Percentiles rank a stretch among this genome's conserved stretches.
Conservation (phyloP, 306 rosid genomes). For the Gillenia trifoliata region DNA sequence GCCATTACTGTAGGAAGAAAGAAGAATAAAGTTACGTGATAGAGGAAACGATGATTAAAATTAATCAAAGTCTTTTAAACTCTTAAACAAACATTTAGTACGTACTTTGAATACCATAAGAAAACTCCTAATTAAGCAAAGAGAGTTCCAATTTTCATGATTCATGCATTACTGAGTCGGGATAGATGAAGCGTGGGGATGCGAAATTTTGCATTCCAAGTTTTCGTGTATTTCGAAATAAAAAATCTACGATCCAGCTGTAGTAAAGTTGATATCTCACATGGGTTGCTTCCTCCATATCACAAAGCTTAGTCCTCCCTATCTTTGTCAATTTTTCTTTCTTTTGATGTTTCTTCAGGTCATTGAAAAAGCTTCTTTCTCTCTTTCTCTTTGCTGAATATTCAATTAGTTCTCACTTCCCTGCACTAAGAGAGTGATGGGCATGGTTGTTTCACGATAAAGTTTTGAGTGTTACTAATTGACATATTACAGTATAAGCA, state of each 20-base stretch:
- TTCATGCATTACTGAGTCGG: too few species aligned
- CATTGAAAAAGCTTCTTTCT: neutral
- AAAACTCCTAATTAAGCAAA: slow-evolving; percentile 35
- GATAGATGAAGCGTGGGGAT: slow-evolving; percentile 59
- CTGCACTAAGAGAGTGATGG: neutral
- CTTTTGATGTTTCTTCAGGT: slow-evolving; percentile 10
- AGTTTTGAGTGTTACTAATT: neutral
- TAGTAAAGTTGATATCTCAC: slow-evolving; percentile 35
- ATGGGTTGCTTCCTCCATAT: slow-evolving; percentile 26
- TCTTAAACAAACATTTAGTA: slow-evolving; percentile 7
- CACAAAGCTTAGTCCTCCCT: slow-evolving; percentile 4
- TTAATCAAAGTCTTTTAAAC: neutral
- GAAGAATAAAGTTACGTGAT: neutral
- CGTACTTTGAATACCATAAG: neutral
- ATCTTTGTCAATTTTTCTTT: slow-evolving; percentile 12
- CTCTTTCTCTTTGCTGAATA: neutral
- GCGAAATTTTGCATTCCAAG: slow-evolving; percentile 20
- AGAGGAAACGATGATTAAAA: neutral
- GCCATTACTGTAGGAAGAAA: neutral
- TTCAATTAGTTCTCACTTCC: neutral
- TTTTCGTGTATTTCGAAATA: slow-evolving; percentile 21
- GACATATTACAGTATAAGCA: too few species aligned
- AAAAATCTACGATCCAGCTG: slow-evolving; percentile 14
- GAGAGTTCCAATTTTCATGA: slow-evolving; percentile 7
- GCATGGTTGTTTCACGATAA: neutral